Base-by-base conservation (phyloP, 2,329 filamentous ascomycete genomes). In the Microthyrium microscopicum region DNA sequence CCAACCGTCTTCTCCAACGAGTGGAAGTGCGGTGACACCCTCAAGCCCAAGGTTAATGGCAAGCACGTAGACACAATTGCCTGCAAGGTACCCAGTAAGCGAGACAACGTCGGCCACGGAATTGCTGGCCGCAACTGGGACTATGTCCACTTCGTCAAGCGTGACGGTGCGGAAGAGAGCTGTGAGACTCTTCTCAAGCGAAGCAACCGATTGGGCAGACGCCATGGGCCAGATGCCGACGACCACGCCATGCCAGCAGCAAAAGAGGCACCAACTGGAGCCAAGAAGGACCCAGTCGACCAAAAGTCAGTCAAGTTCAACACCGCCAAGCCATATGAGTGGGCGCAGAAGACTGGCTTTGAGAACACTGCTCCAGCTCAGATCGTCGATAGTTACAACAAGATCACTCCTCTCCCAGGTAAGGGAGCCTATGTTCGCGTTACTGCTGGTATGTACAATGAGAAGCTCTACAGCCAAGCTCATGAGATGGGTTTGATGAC, bases 11-110 rank as follows among this genome's bases (percentile, higher is more conserved):
- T 37, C 13, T 24, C 30, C 8, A 26, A 29, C 5, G 27, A 30
- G 3, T 37, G 35, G 35, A 37, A 34, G 25, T 35, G 30, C 16
- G 31, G 35, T 35, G 35, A 20, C 25, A 11, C 21, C 24, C 29
- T 32, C 29, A 32, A 8, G 8, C 29, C 29, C 2, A 18, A 16
- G 5, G 22, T 19, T 4, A n/a, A 29, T 12, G 30, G 22, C 16
- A 19, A 17, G 9, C 16, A 21, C 12, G 28, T 31, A 6, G 34
- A 36, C 8, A 19, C 26, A n/a, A 24, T 28, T 21, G 16, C 34
- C 11, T 31, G 34, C 29, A 35, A 35, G 15, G 33, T 35, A 18
- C 19, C 24, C 11, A 29, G 21, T 13, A 29, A 21, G 25, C 17
- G 33, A n/a, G 5, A 7, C 7, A 20, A n/a, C 13, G 22, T 25